Evolutionary conservation across 2,329 filamentous ascomycete species (phyloP).

Genomic region (Geosmithia flava): DNA sequence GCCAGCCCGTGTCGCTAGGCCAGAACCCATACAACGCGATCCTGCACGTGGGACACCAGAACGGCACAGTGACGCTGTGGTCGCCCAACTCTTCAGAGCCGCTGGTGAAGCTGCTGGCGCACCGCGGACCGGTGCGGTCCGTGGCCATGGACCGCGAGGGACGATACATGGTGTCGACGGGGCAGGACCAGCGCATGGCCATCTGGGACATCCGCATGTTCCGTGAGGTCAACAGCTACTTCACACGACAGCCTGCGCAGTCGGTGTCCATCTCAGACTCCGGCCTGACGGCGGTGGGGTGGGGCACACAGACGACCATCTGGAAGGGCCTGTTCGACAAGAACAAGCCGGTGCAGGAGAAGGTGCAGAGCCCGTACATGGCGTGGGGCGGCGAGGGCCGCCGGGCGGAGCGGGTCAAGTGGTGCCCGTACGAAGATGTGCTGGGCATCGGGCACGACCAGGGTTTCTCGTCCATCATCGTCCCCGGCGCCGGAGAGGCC

Average conservation of each 20-base stretch:
- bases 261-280: slow-evolving; percentile 82
- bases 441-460: slow-evolving; percentile 74
- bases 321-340: slow-evolving; percentile 87
- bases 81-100: slow-evolving; percentile 82
- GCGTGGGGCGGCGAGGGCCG: slow-evolving; percentile 80
- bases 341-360: slow-evolving; percentile 55
- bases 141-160: slow-evolving; percentile 81
- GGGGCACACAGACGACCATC: slow-evolving; percentile 78
- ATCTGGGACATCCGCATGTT: slow-evolving; percentile 95
- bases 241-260: slow-evolving; percentile 68
- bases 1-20: slow-evolving; percentile 68
- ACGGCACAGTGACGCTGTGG: slow-evolving; percentile 90
- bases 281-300: slow-evolving; percentile 77
- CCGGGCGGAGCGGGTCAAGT: slow-evolving; percentile 66
- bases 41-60: slow-evolving; percentile 85
- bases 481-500: slow-evolving; percentile 90
- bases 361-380: slow-evolving; percentile 84
- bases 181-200: slow-evolving; percentile 83
- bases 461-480: slow-evolving; percentile 80
- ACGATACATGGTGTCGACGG: slow-evolving; percentile 88
- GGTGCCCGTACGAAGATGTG: slow-evolving; percentile 93
- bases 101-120: slow-evolving; percentile 81
- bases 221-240: slow-evolving; percentile 84
- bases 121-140: slow-evolving; percentile 77
- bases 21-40: slow-evolving; percentile 93